Percentiles rank a stretch among this genome's conserved stretches.
phyloP scores from a whole-genome alignment of 148 eudicot species.

The Fagopyrum esculentum region DNA sequence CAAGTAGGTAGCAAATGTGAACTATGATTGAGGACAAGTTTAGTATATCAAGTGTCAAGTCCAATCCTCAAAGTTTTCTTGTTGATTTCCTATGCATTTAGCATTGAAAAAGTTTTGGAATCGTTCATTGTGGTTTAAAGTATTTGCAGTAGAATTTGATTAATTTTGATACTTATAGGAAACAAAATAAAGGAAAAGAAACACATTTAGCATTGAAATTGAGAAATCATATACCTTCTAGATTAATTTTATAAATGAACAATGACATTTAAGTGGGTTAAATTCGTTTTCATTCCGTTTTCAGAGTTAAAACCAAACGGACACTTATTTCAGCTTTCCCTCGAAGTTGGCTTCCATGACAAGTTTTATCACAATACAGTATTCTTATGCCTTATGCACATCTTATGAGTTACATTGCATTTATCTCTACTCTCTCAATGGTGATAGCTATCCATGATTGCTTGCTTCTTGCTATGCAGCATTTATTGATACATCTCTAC shows the following conservation, averaged over 20 bases:
- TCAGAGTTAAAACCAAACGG: no score
- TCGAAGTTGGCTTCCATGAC: background rate
- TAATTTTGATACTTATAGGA: no score
- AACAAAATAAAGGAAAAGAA: no score
- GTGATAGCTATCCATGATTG: background rate
- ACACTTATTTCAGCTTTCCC: background rate
- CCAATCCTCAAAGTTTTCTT: background rate
- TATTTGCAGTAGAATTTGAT: no score
- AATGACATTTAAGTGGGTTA: no score
- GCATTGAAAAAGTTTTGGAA: background rate
- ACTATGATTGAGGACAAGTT: background rate
- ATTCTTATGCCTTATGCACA: background rate
- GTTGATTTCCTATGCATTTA: background rate
- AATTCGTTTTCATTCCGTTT: no score
- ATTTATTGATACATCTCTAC: background rate
- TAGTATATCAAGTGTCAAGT: background rate
- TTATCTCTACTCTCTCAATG: background rate
- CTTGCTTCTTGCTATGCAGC: background rate
- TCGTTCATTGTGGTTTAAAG: no score
- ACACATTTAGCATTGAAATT: no score
- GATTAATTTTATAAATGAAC: no score
- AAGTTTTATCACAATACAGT: background rate
- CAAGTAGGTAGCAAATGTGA: background rate
- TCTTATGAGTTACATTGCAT: background rate
- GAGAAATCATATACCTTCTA: no score